phyloP scores from a whole-genome alignment of 1,284 basidiomycete species.

The Melampsora americana region DNA sequence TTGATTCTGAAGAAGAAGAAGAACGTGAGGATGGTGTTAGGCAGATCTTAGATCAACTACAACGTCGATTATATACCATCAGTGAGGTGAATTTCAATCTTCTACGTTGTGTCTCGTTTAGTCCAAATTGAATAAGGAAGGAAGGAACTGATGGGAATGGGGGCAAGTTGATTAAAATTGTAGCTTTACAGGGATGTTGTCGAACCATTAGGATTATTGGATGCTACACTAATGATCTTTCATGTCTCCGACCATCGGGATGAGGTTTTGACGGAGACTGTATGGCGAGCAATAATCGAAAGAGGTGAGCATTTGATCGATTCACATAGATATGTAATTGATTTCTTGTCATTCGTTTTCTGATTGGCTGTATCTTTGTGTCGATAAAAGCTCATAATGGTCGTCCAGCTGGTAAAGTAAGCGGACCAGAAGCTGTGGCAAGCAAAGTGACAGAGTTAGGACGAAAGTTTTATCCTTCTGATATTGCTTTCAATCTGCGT shows the following conservation, averaged over 20 bases:
- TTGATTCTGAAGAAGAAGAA: slow-evolving; percentile 54
- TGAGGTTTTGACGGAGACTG: slow-evolving; percentile 71
- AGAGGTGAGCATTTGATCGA: slow-evolving; percentile 60
- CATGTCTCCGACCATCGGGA: slow-evolving; percentile 91
- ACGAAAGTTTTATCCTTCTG: slow-evolving; percentile 81
- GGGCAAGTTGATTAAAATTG: slow-evolving; percentile 15
- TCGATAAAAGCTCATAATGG: slow-evolving; percentile 51
- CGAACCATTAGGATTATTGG: slow-evolving; percentile 76
- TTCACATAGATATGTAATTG: slow-evolving; percentile 28
- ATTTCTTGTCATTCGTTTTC: slow-evolving; percentile 48
- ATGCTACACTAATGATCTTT: slow-evolving; percentile 83
- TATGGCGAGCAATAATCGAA: slow-evolving; percentile 83
- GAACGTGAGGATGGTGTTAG: slow-evolving; percentile 50
- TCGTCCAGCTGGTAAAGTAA: slow-evolving; percentile 56
- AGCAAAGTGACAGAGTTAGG: slow-evolving; percentile 69
- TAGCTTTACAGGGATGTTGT: slow-evolving; percentile 87
- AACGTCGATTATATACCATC: slow-evolving; percentile 57
- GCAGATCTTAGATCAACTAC: slow-evolving; percentile 62
- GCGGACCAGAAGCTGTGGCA: slow-evolving; percentile 64
- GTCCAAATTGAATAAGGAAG: slow-evolving; percentile 57
- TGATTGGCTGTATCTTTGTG: slow-evolving; percentile 48
- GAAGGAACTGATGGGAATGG: slow-evolving; percentile 66
- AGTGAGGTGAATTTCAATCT: slow-evolving; percentile 55
- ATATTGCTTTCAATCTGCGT: slow-evolving; percentile 83
- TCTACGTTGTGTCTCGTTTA: slow-evolving; percentile 4